These are phyloP conservation scores for Trametes meyenii DNA, from an alignment of 768 basidiomycete species.

Conservation along the genomic window DNA sequence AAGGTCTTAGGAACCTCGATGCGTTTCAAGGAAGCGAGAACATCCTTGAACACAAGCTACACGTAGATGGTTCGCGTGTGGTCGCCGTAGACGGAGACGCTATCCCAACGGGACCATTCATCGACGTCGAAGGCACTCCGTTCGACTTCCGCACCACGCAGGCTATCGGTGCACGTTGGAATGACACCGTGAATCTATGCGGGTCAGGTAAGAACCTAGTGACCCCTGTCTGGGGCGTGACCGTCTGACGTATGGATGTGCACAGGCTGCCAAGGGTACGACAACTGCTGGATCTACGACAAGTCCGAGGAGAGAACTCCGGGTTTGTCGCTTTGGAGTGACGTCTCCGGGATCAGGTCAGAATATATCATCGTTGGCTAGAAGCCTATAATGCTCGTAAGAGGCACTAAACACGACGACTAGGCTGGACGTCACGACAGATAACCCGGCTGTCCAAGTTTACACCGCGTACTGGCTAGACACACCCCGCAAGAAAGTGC, in stretches of 20 bases:
- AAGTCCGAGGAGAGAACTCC: slow-evolving; percentile 31
- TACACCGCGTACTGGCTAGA: slow-evolving; percentile 51
- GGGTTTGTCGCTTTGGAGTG: slow-evolving; percentile 48
- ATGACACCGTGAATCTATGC: slow-evolving; percentile 29
- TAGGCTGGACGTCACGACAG: slow-evolving; percentile 52
- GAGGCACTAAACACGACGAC: neutral
- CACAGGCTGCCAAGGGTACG: slow-evolving; percentile 51
- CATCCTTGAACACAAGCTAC: slow-evolving; percentile 34
- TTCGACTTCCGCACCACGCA: slow-evolving; percentile 46
- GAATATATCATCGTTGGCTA: neutral
- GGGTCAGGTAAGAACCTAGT: slow-evolving; percentile 25
- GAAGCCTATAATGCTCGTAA: neutral
- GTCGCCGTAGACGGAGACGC: slow-evolving; percentile 43
- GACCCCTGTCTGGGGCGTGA: neutral
- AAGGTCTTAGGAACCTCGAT: slow-evolving; percentile 48
- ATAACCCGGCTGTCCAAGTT: slow-evolving; percentile 55
- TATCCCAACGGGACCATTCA: slow-evolving; percentile 43
- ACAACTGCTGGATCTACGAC: slow-evolving; percentile 55
- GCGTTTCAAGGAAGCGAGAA: slow-evolving; percentile 48
- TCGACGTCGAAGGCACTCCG: slow-evolving; percentile 35
- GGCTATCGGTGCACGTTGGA: slow-evolving; percentile 29
- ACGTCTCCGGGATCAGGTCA: slow-evolving; percentile 52
- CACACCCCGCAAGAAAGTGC: slow-evolving; percentile 48
- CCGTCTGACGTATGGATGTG: slow-evolving; percentile 21
- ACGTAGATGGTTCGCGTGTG: slow-evolving; percentile 34